phyloP scores from a whole-genome alignment of 1,284 basidiomycete genomes.

The Testicularia cyperi region DNA sequence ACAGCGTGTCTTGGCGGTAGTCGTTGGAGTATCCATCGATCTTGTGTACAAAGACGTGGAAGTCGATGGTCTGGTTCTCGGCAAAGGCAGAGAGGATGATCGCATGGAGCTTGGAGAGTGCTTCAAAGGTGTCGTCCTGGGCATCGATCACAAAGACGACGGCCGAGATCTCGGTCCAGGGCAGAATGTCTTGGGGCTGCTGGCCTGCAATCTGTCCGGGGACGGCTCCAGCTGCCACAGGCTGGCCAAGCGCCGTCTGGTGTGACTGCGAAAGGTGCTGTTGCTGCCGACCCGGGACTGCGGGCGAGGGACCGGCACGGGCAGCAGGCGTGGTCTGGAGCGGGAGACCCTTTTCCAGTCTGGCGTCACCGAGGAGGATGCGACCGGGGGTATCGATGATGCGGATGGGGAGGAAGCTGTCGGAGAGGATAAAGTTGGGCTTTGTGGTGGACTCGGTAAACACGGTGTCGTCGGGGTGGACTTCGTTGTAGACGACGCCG shows the following conservation, averaged over 20 bases:
- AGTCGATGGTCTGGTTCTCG: constrained; percentile 74
- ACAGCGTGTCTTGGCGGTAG: constrained; percentile 69
- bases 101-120: constrained; percentile 70
- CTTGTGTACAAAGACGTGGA: constrained; percentile 96
- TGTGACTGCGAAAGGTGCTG: background rate
- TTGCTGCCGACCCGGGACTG: constrained; percentile 13
- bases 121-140: constrained; percentile 68
- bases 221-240: background rate
- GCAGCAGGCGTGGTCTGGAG: constrained; percentile 6
- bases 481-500: constrained; percentile 83
- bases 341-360: constrained; percentile 31
- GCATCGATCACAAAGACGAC: constrained; percentile 96
- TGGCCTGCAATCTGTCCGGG: no score
- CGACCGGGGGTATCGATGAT: constrained; percentile 90
- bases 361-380: constrained; percentile 63
- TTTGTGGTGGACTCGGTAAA: constrained; percentile 70
- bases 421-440: constrained; percentile 58
- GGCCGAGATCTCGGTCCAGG: constrained; percentile 55
- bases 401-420: constrained; percentile 86
- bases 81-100: constrained; percentile 64
- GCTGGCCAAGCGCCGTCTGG: background rate
- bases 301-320: constrained; percentile 19
- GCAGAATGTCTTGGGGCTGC: constrained; percentile 9
- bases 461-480: constrained; percentile 82
- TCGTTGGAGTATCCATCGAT: constrained; percentile 89